A percentile compares a stretch with the other conserved stretches of the same genome.
phyloP scores from a whole-genome alignment of 1,284 basidiomycete species.

The Ustilago hordei region DNA sequence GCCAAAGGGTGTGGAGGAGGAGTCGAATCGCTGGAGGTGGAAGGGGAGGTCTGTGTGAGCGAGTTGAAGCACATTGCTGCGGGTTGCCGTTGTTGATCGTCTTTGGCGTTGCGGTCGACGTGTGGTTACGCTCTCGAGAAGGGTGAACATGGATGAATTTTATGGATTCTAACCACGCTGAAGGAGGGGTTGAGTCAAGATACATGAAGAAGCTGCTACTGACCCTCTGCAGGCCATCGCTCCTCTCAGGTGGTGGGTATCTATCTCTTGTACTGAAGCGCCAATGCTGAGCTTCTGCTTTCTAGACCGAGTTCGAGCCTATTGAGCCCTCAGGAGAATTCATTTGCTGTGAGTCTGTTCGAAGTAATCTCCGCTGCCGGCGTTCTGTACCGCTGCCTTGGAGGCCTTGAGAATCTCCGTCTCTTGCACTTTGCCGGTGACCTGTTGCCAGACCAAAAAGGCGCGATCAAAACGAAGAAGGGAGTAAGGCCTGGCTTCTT shows the following conservation, averaged over 20 bases:
- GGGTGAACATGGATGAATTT: background rate
- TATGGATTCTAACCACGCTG: background rate
- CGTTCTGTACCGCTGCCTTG: background rate
- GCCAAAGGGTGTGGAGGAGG: constrained; percentile 9
- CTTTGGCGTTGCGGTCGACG: background rate
- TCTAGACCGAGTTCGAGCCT: constrained; percentile 33
- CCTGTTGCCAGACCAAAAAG: background rate
- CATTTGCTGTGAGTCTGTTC: background rate
- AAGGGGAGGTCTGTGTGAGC: constrained; percentile 10
- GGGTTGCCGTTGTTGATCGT: background rate
- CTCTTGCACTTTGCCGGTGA: background rate
- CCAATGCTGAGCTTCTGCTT: background rate
- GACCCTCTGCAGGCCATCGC: background rate
- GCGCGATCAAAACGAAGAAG: background rate
- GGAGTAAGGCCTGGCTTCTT: background rate
- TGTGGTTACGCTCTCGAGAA: background rate
- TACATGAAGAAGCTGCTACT: background rate
- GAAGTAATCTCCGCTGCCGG: background rate
- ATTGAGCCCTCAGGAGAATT: constrained; percentile 1
- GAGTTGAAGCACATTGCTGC: constrained; percentile 18
- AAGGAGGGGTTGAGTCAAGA: background rate
- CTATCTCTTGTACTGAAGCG: background rate
- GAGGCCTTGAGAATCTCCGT: background rate
- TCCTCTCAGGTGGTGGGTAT: background rate
- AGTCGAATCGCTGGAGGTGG: constrained; percentile 6